A percentile compares a stretch with the other conserved stretches of the same genome.
Conservation (phyloP, 129 eudicot genomes). For the Tagetes erecta region DNA sequence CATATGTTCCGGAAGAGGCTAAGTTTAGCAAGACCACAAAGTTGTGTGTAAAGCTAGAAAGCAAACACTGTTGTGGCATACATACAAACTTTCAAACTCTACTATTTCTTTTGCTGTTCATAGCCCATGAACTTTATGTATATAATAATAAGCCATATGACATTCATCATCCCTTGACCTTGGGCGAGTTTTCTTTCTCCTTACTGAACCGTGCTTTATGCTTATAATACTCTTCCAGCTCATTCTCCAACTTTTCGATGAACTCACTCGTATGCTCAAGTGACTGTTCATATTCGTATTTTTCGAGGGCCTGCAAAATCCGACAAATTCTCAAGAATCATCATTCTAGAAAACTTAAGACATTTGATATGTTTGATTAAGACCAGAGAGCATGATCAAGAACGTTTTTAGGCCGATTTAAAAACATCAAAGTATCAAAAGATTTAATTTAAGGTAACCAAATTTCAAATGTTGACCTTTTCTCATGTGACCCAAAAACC, state of each 20-base stretch:
- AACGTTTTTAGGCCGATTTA: not conserved
- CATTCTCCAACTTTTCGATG: constrained; percentile 86
- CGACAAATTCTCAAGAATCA: not conserved
- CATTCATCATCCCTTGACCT: constrained; percentile 23
- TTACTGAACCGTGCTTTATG: constrained; percentile 61
- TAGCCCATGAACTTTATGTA: no score
- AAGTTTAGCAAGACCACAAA: no score
- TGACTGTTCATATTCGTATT: constrained; percentile 76
- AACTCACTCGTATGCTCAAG: constrained; percentile 92
- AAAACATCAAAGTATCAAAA: not conserved
- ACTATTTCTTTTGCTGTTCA: no score
- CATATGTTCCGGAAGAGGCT: no score
- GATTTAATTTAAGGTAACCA: not conserved
- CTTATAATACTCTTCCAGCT: constrained; percentile 79
- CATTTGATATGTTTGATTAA: not conserved
- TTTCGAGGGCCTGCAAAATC: constrained; percentile 76
- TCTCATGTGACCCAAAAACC: not conserved
- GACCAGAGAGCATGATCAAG: not conserved
- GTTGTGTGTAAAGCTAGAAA: no score
- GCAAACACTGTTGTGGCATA: no score
- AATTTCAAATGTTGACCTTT: not conserved
- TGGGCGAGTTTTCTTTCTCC: constrained; percentile 37
- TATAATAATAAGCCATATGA: constrained; percentile 18
- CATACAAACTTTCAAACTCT: no score
- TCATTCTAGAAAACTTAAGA: not conserved